phyloP scores from a whole-genome alignment of 1,139 yeast genomes.

The Candida frijolesensis region DNA sequence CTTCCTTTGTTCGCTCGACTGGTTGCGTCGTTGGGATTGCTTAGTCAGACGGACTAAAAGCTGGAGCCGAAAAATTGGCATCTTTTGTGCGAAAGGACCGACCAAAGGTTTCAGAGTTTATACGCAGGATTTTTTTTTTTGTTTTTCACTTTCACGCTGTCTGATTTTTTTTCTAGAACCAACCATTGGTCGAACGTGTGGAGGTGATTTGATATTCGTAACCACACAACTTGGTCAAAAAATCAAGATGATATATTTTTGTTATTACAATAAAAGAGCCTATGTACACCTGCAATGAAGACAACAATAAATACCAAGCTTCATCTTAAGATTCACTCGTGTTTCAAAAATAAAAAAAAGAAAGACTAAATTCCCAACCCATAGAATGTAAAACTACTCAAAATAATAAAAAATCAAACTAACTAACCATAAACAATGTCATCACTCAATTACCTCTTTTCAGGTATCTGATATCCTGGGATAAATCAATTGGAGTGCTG shows the following conservation, averaged over 20 bases:
- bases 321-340: neutral
- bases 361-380: neutral
- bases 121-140: neutral
- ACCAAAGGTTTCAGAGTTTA: neutral
- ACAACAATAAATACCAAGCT: neutral
- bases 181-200: neutral
- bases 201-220: too few relatives aligned
- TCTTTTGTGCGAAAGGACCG: neutral
- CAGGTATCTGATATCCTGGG: constrained; percentile 24
- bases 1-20: too few relatives aligned
- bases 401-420: neutral
- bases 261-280: neutral
- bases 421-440: neutral
- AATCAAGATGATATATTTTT: neutral
- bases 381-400: neutral
- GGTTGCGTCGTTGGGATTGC: neutral
- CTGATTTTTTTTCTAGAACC: neutral
- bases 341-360: too few relatives aligned
- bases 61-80: neutral
- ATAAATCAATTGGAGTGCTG: constrained; percentile 19
- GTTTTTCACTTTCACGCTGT: neutral
- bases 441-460: constrained; percentile 4
- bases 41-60: neutral
- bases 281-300: neutral
- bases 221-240: too few relatives aligned